These are phyloP conservation scores for Plasmodium ovale DNA, from an alignment of 169 alveolate genomes.

Conservation along the genomic window DNA sequence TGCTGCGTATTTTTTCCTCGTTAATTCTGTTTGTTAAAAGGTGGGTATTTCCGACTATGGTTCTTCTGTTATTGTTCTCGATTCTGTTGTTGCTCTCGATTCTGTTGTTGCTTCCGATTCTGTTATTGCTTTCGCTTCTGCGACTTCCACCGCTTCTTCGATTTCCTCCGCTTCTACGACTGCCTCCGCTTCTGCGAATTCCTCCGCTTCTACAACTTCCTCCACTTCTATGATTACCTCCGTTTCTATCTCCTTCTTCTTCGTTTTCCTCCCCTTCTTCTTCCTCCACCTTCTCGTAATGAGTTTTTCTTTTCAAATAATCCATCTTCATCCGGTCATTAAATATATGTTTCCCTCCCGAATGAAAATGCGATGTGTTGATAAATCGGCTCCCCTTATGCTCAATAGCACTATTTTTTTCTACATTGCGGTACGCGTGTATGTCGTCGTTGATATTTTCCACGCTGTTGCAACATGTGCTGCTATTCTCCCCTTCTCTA, in stretches of 20 bases:
- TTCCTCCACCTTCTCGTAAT: slow-evolving; percentile 35
- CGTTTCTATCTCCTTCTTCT: too few species aligned
- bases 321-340: slow-evolving; percentile 18
- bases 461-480: slow-evolving; percentile 57
- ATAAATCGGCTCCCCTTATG: slow-evolving; percentile 18
- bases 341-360: slow-evolving; percentile 13
- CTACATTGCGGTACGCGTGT: neutral
- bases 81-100: too few species aligned
- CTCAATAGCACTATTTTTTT: neutral
- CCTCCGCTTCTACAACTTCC: too few species aligned
- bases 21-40: neutral
- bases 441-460: slow-evolving; percentile 33
- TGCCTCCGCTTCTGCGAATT: too few species aligned
- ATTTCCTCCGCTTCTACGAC: too few species aligned
- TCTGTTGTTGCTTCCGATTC: too few species aligned
- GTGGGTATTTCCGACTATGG: slow-evolving; percentile 22
- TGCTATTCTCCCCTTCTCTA: slow-evolving; percentile 52
- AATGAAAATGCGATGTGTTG: slow-evolving; percentile 7
- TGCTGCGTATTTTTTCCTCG: slow-evolving; percentile 9
- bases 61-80: slow-evolving; percentile 17
- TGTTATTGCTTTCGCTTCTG: too few species aligned
- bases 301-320: slow-evolving; percentile 44
- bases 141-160: too few species aligned
- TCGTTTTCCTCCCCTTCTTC: too few species aligned
- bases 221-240: too few species aligned